phyloP scores from a whole-genome alignment of 176 grass and related monocot genomes.

The Raddia guianensis region DNA sequence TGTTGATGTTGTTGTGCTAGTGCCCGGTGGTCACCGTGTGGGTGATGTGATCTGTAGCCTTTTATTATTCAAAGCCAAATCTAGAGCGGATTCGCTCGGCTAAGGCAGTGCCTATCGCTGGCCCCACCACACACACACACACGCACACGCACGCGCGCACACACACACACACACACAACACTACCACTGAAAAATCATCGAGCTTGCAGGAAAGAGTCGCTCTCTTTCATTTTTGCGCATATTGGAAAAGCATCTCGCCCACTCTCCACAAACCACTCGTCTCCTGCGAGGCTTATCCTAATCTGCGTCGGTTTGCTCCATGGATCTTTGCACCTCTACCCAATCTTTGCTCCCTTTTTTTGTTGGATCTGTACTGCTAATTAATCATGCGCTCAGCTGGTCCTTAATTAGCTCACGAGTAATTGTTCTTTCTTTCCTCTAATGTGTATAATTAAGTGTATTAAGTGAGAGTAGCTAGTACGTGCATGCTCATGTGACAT shows the following conservation, averaged over 20 bases:
- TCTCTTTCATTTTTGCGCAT: conserved; percentile 20
- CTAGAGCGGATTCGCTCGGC: conserved; percentile 45
- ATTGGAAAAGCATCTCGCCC: conserved; percentile 4
- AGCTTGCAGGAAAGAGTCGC: background rate
- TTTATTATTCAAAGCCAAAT: conserved; percentile 50
- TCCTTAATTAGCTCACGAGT: too few relatives aligned
- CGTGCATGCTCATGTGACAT: too few relatives aligned
- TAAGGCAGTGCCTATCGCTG: conserved; percentile 40
- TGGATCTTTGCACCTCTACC: too few relatives aligned
- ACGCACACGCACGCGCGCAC: background rate
- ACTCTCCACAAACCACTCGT: conserved; percentile 9
- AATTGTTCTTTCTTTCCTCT: too few relatives aligned
- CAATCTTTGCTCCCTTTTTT: too few relatives aligned
- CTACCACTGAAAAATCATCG: background rate
- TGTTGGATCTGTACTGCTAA: too few relatives aligned
- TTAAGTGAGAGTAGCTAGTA: too few relatives aligned
- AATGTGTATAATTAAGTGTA: too few relatives aligned
- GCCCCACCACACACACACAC: background rate
- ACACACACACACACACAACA: background rate
- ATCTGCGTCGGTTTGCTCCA: background rate
- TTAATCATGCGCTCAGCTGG: too few relatives aligned
- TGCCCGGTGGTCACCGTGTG: conserved; percentile 19
- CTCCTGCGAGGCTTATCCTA: conserved; percentile 30
- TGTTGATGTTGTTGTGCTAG: background rate
- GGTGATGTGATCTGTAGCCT: conserved; percentile 22